Evolutionary conservation across 2,329 filamentous ascomycete species (phyloP).

Genomic region (Alternaria burnsii): DNA sequence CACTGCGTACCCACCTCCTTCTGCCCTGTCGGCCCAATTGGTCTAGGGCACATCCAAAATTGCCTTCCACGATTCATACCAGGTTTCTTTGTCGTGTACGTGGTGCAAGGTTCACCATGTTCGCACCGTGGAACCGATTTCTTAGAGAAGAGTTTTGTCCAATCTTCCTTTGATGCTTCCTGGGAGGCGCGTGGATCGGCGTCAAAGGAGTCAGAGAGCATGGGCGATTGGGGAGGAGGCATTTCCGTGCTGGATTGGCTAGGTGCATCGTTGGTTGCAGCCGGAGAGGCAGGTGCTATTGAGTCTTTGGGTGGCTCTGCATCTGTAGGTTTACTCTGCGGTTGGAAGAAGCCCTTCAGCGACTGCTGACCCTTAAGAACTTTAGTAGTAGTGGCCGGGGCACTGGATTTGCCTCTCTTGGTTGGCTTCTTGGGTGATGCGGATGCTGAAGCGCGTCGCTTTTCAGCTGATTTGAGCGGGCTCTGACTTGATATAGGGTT

Average conservation of each 20-base stretch:
- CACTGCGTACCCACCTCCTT: constrained; percentile 87
- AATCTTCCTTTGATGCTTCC: constrained; percentile 74
- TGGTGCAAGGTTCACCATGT: constrained; percentile 87
- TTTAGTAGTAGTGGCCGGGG: constrained; percentile 28
- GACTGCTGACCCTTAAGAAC: constrained; percentile 64
- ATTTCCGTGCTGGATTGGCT: constrained; percentile 11
- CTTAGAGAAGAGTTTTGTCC: constrained; percentile 84
- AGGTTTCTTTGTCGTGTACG: constrained; percentile 83
- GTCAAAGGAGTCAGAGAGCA: constrained; percentile 10
- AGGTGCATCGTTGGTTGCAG: constrained; percentile 7
- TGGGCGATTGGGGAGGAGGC: constrained; percentile 6
- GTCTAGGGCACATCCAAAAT: constrained; percentile 74
- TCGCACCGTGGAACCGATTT: constrained; percentile 81
- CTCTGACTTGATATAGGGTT: constrained; percentile 13
- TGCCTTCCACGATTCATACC: constrained; percentile 78
- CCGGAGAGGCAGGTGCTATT: constrained; percentile 7
- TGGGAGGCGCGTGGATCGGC: constrained; percentile 59
- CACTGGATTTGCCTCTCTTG: constrained; percentile 63
- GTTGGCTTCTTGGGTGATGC: constrained; percentile 29
- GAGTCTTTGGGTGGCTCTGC: constrained; percentile 8
- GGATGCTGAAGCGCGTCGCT: constrained; percentile 37
- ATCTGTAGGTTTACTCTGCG: constrained; percentile 45
- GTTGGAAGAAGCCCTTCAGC: constrained; percentile 77
- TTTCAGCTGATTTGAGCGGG: constrained; percentile 40
- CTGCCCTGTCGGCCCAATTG: constrained; percentile 82